Base-by-base conservation (phyloP, 2,329 filamentous ascomycete species). In the Truncatella angustata region DNA sequence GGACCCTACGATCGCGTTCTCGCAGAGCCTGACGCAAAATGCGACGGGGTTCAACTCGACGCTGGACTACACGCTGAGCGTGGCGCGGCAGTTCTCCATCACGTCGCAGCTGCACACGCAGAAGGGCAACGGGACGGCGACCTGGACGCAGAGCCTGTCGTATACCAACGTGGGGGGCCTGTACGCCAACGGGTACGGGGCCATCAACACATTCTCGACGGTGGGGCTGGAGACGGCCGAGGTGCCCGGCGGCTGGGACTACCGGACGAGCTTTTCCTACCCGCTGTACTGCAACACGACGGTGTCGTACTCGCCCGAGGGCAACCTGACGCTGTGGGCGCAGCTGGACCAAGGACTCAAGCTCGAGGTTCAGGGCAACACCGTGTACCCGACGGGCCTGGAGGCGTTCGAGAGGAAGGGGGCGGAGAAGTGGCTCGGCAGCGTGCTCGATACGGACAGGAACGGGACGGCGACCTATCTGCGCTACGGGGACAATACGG, bases 261-360 rank as follows among this genome's bases (percentile, higher is more conserved):
- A 76, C 62, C 56, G 60, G 20, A 56, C 64, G 4, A 60, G 61
- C 4, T 87, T 85, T 63, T 67, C 66, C 7, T 90, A 87, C 60
- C 86, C 86, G 0, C 66, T 90, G 1, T 76, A 72, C 58, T 80
- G 81, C 44, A 81, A 80, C 59, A 79, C 76, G 14, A 77, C 76
- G 2, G 78, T 78, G 50, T 63, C 66, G 12, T 63, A 72, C 11
- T 62, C 74, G 23, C 49, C 72, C 3, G 64, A 71, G 23, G 73
- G 73, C 12, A 74, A 78, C 57, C 67, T 78, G 49, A 73, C 71
- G n/a, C 68, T 82, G 47, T 69, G 61, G 58, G 74, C 72, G 1
- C 55, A 65, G 34, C 57, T 77, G 1, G 61, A 71, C 23, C 77
- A 80, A 56, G 72, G 72, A 1, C 60, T 76, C 36, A 52, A 66